These are phyloP conservation scores for Ogataea dorogensis DNA, from an alignment of 805 yeast genomes.

Conservation along the genomic window DNA sequence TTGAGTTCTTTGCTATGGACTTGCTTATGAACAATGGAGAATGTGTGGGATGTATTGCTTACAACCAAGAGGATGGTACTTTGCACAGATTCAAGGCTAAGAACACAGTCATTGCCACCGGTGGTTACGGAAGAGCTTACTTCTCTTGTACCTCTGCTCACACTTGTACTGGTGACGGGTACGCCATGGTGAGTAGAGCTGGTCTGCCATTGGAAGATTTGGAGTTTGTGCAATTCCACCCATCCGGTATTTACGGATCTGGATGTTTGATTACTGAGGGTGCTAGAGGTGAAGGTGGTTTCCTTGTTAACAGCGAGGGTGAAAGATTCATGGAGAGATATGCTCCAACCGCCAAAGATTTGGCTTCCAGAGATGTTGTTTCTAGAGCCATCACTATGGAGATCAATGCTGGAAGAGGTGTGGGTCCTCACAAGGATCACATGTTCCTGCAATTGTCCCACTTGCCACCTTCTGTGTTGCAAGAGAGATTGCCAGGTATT, in stretches of 20 bases:
- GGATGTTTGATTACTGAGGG: conserved; percentile 99
- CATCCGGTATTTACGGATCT: conserved; percentile 98
- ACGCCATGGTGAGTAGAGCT: conserved; percentile 97
- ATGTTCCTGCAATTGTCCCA: conserved; percentile 92
- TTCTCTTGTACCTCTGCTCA: conserved; percentile 99
- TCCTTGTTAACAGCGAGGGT: conserved; percentile 92
- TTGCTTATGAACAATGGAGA: conserved; percentile 92
- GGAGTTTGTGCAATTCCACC: conserved; percentile 98
- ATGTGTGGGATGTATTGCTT: conserved; percentile 95
- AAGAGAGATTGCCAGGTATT: conserved; percentile 98
- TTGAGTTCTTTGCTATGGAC: conserved; percentile 95
- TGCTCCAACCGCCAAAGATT: conserved; percentile 97
- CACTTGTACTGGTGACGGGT: conserved; percentile 99
- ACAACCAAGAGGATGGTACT: conserved; percentile 98
- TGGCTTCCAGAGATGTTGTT: conserved; percentile 97
- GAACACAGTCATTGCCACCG: conserved; percentile 95
- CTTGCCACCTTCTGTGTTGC: conserved; percentile 84
- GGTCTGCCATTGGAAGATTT: conserved; percentile 97
- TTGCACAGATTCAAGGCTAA: conserved; percentile 97
- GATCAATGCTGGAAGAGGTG: conserved; percentile 99
- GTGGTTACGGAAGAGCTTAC: conserved; percentile 98
- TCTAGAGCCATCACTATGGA: conserved; percentile 98
- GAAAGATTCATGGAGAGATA: conserved; percentile 99
- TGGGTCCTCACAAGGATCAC: conserved; percentile 94
- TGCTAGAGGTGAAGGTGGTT: conserved; percentile 99